Evolutionary conservation across 768 basidiomycete genomes (phyloP).

Genomic region (Mrakia gelida): DNA sequence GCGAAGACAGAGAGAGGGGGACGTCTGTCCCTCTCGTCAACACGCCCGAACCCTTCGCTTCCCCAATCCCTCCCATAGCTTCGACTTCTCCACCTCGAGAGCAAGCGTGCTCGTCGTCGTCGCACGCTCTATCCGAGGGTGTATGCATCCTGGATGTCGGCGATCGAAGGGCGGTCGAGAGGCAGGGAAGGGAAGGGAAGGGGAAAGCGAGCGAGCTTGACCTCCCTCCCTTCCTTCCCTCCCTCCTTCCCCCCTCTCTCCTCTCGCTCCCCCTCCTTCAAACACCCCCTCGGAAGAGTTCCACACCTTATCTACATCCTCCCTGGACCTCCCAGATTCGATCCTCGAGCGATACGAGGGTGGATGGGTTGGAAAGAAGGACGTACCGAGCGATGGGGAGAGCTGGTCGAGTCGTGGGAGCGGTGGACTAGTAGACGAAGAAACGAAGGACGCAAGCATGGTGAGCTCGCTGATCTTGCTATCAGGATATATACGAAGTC

Average conservation of each 20-base stretch:
- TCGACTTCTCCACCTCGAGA: too few species aligned
- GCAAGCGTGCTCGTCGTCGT: too few species aligned
- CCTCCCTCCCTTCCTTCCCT: not conserved
- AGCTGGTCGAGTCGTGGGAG: slow-evolving; percentile 5
- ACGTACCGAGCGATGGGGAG: slow-evolving; percentile 13
- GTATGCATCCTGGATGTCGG: too few species aligned
- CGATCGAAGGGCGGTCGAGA: too few species aligned
- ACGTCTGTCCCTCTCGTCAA: too few species aligned
- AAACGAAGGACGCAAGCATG: not conserved
- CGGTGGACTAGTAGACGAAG: not conserved
- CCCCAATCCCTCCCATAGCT: too few species aligned
- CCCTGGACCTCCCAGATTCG: not conserved
- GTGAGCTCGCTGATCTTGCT: not conserved
- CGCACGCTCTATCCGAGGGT: too few species aligned
- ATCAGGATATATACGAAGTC: not conserved
- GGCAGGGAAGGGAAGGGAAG: too few species aligned
- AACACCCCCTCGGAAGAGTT: not conserved
- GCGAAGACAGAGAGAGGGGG: too few species aligned
- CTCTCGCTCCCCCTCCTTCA: not conserved
- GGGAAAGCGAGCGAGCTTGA: not conserved
- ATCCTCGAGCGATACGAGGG: too few species aligned
- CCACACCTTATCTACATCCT: not conserved
- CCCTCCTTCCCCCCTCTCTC: not conserved
- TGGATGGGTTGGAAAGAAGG: not conserved
- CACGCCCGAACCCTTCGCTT: too few species aligned